These are phyloP conservation scores for Ochetophila trinervis DNA, from an alignment of 306 rosid genomes.

Conservation along the genomic window DNA sequence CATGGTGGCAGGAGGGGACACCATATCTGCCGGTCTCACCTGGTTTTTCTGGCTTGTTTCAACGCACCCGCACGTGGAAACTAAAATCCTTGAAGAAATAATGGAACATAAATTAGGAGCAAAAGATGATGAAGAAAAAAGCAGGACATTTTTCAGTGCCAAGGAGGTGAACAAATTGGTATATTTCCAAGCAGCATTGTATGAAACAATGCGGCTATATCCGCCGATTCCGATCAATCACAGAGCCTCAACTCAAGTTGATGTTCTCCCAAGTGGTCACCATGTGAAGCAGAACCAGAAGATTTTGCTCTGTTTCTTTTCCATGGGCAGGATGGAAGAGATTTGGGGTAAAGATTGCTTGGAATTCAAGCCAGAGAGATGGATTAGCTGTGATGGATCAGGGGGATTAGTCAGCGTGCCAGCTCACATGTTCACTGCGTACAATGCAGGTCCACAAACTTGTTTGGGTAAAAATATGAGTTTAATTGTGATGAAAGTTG, in stretches of 20 bases:
- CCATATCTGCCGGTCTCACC: constrained; percentile 42
- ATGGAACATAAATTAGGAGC: constrained; percentile 3
- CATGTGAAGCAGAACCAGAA: background rate
- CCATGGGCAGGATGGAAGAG: constrained; percentile 50
- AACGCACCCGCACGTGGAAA: constrained; percentile 39
- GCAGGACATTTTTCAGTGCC: background rate
- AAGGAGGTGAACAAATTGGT: constrained; percentile 34
- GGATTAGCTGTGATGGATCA: constrained; percentile 32
- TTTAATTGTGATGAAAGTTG: constrained; percentile 39
- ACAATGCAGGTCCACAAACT: constrained; percentile 55
- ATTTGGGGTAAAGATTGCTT: constrained; percentile 55
- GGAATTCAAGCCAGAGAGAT: constrained; percentile 71
- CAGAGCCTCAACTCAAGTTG: constrained; percentile 21
- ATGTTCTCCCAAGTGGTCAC: constrained; percentile 54
- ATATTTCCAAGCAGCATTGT: constrained; percentile 51
- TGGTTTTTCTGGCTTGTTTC: constrained; percentile 51
- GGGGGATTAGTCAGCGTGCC: constrained; percentile 32
- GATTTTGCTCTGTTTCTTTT: constrained; percentile 30
- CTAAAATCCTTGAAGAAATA: constrained; percentile 46
- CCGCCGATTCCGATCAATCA: constrained; percentile 48
- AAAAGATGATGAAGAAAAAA: background rate
- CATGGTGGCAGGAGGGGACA: constrained; percentile 42
- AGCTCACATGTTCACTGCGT: constrained; percentile 42
- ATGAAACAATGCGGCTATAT: constrained; percentile 46
- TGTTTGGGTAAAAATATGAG: constrained; percentile 44